Percentiles rank a stretch among this genome's conserved stretches.
These are phyloP conservation scores for Lactarius trivialis DNA, from an alignment of 768 basidiomycete genomes.

Conservation along the genomic window DNA sequence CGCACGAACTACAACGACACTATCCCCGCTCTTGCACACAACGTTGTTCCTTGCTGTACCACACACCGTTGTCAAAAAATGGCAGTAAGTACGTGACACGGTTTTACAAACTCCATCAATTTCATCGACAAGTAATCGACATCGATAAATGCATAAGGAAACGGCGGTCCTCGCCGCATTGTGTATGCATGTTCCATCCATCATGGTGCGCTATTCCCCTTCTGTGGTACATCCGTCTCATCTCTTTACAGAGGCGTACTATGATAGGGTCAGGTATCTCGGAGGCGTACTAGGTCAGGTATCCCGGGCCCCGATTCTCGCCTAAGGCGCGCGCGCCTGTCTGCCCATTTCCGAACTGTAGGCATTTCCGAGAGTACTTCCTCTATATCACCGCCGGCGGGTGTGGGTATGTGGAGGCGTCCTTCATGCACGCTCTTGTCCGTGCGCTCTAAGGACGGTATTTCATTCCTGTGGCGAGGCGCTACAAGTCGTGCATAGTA, in stretches of 20 bases:
- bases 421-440: too few relatives aligned
- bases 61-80: too few relatives aligned
- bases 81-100: too few relatives aligned
- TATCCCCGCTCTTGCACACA: too few relatives aligned
- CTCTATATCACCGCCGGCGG: background rate
- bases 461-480: background rate
- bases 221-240: background rate
- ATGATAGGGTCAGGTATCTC: too few relatives aligned
- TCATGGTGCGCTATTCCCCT: background rate
- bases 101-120: too few relatives aligned
- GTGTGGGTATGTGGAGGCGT: too few relatives aligned
- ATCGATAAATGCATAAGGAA: background rate
- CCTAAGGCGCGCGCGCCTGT: background rate
- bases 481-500: background rate
- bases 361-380: background rate
- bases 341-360: background rate
- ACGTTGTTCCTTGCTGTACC: too few relatives aligned
- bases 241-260: background rate
- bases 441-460: background rate
- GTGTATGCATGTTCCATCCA: background rate
- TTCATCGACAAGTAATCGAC: too few relatives aligned
- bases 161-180: background rate
- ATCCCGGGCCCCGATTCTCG: background rate
- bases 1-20: too few relatives aligned
- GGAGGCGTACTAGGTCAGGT: too few relatives aligned